Evolutionary conservation across 768 basidiomycete species (phyloP), one percentile per base, ranked within the genome.

Genomic region (Rubroboletus pulcherrimus): DNA sequence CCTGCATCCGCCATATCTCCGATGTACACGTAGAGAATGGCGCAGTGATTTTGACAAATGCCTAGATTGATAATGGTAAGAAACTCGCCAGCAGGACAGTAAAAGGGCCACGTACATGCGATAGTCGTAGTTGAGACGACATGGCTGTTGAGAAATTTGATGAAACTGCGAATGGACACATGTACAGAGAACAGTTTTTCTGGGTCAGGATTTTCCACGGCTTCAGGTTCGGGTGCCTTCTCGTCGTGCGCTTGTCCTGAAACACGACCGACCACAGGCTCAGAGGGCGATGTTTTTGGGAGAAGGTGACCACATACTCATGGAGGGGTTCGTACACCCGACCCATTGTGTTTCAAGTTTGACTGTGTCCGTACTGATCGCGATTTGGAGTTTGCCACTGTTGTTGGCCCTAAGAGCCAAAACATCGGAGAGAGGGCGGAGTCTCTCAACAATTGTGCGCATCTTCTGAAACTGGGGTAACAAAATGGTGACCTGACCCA

Each of bases 21-120:
- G 42, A 93, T 87, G 65, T 93, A 94, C 51, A 93, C 91, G 59
- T 93, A 94, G 49, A 93, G 78, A 61, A 94, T 93, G 55, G 90
- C 78, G 66, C 91, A 93, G 59, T 93, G 87, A 55, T 84, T 79
- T 60, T 86, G 83, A 66, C 92, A 94, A 48, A 94, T 79, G 65
- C 87, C 91, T 94, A 64, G 0, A 26, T 56, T 33, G 42, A 39
- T 11, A 39, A 14, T 0, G 10, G 14, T 61, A 17, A 19, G 24
- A 52, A 41, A 30, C 9, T 53, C 19, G 12, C 14, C 35, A 51
- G n/a, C 30, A 24, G 5, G 2, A 4, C 4, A n/a, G 9, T 9
- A 7, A 31, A 41, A 54, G 43, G 17, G n/a, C 26, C 17, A 75
- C 89, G 43, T 61, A 91, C 92, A 89, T 33, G 89, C 91, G 56